These are phyloP conservation scores for Suillus fuscotomentosus DNA, from an alignment of 768 basidiomycete genomes.

Conservation along the genomic window DNA sequence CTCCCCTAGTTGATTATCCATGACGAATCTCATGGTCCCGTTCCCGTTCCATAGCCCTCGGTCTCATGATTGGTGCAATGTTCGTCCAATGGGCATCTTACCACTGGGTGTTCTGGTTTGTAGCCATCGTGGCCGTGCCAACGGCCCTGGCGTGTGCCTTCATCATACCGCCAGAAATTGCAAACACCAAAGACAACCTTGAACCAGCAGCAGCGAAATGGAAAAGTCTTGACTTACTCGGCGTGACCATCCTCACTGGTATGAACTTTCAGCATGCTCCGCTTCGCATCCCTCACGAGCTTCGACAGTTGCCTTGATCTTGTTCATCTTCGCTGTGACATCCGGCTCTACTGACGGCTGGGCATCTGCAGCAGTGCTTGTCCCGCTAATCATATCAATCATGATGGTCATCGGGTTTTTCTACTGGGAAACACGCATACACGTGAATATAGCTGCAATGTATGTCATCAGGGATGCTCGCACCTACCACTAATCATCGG, in stretches of 20 bases:
- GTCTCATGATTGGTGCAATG: conserved; percentile 44
- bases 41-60: conserved; percentile 30
- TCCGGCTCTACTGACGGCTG: conserved; percentile 51
- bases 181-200: conserved; percentile 1
- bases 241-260: conserved; percentile 39
- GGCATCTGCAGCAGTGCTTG: conserved; percentile 43
- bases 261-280: neutral
- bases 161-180: conserved; percentile 31
- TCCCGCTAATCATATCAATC: conserved; percentile 45
- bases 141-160: conserved; percentile 32
- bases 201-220: conserved; percentile 16
- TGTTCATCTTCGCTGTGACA: conserved; percentile 42
- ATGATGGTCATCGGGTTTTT: conserved; percentile 44
- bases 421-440: conserved; percentile 45
- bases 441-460: conserved; percentile 41
- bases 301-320: conserved; percentile 25
- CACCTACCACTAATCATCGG: neutral
- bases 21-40: neutral
- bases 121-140: conserved; percentile 37
- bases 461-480: conserved; percentile 20
- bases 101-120: conserved; percentile 54
- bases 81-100: conserved; percentile 41
- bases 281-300: neutral
- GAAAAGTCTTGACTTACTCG: conserved; percentile 36
- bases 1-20: neutral